These are phyloP conservation scores for Acrocalymma vagum DNA, from an alignment of 2,329 filamentous ascomycete species.

Conservation along the genomic window DNA sequence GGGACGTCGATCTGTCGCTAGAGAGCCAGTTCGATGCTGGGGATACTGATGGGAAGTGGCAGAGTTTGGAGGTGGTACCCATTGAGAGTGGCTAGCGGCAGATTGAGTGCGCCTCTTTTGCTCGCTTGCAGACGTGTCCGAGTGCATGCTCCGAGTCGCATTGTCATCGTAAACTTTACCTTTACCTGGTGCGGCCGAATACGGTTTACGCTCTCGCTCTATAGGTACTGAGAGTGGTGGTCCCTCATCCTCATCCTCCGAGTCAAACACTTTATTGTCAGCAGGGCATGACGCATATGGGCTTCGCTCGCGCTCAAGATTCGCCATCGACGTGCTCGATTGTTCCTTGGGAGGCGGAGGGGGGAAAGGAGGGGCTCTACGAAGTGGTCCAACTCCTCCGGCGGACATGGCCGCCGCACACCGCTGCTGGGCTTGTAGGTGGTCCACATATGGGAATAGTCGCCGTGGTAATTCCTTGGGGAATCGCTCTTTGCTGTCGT, in stretches of 20 bases:
- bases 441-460: conserved; percentile 70
- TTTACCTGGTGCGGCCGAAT: conserved; percentile 65
- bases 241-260: conserved; percentile 46
- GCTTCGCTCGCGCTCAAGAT: conserved; percentile 43
- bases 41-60: conserved; percentile 28
- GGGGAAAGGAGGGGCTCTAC: conserved; percentile 43
- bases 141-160: conserved; percentile 29
- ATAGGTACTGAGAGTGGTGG: conserved; percentile 59
- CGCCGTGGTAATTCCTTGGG: conserved; percentile 80
- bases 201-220: conserved; percentile 73
- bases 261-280: conserved; percentile 39
- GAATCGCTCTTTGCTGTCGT: conserved; percentile 73
- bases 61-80: conserved; percentile 26
- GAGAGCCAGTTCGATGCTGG: conserved; percentile 30
- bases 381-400: conserved; percentile 50
- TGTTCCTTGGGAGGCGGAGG: conserved; percentile 43
- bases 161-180: conserved; percentile 64
- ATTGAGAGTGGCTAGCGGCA: conserved; percentile 39
- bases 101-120: conserved; percentile 42
- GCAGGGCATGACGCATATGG: conserved; percentile 40
- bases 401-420: conserved; percentile 68
- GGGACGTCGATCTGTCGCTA: conserved; percentile 29
- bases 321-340: conserved; percentile 17
- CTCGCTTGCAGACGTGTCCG: conserved; percentile 30
- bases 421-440: conserved; percentile 66